phyloP scores from a whole-genome alignment of 1,284 basidiomycete species.

The Amylostereum chailletii region DNA sequence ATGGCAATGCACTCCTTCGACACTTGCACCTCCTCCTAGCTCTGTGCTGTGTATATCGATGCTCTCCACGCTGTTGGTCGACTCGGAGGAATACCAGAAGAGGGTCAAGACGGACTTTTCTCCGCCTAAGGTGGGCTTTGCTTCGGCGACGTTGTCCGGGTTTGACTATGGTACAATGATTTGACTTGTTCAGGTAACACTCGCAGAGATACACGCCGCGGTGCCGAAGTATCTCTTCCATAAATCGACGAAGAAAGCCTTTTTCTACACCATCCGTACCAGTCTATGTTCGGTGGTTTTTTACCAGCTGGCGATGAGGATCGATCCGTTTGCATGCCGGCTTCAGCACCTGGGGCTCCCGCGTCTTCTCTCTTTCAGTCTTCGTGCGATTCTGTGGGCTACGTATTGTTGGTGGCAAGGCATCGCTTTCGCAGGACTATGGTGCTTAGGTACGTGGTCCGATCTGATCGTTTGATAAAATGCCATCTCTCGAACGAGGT shows the following conservation, averaged over 20 bases:
- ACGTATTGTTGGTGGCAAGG: constrained; percentile 59
- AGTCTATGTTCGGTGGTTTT: constrained; percentile 44
- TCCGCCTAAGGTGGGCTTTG: constrained; percentile 19
- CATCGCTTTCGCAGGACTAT: constrained; percentile 48
- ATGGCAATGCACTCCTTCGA: no score
- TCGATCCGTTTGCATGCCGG: constrained; percentile 31
- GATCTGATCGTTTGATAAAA: no score
- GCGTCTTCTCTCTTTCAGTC: no score
- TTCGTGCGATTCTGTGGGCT: constrained; percentile 38
- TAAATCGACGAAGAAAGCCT: constrained; percentile 54
- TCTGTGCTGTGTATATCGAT: no score
- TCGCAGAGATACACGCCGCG: constrained; percentile 36
- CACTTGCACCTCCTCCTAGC: no score
- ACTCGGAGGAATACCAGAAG: constrained; percentile 36
- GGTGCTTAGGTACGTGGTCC: constrained; percentile 32
- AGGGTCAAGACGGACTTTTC: constrained; percentile 32
- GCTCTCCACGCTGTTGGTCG: constrained; percentile 19
- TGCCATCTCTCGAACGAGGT: no score
- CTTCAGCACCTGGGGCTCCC: no score
- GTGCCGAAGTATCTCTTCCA: constrained; percentile 61
- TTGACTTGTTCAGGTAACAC: constrained; percentile 22
- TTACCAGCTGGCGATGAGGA: constrained; percentile 49
- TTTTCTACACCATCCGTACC: constrained; percentile 52
- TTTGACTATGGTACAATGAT: constrained; percentile 2
- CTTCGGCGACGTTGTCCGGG: not conserved